Conservation (phyloP, 192 early-diverging fungal species). For the Umbelopsis ramanniana region DNA sequence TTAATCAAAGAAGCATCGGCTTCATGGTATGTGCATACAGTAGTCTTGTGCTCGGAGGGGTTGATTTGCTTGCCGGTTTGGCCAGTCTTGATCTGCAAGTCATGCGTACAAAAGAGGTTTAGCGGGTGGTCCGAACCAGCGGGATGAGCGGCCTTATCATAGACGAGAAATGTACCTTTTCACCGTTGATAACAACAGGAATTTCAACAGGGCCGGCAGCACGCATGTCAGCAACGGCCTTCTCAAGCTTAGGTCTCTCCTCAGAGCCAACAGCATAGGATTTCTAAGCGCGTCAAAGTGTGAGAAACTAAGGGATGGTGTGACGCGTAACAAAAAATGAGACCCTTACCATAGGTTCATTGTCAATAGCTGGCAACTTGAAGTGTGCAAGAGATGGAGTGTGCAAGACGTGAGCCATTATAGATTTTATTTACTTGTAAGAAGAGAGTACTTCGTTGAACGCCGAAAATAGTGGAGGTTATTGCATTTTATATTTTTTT, state of each 20-base stretch:
- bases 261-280: constrained; percentile 74
- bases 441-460: too few species aligned
- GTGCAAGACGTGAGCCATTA: constrained; percentile 33
- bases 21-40: constrained; percentile 84
- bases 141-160: background rate
- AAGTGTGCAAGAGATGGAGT: constrained; percentile 75
- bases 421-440: too few species aligned
- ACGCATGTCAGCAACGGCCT: constrained; percentile 79
- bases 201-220: constrained; percentile 72
- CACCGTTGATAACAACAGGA: constrained; percentile 85
- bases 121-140: background rate
- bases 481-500: background rate
- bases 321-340: background rate
- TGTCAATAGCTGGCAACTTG: constrained; percentile 79
- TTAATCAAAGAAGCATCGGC: constrained; percentile 72
- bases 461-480: too few species aligned
- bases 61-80: constrained; percentile 74
- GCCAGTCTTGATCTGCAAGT: constrained; percentile 54
- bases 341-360: constrained; percentile 81
- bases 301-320: background rate
- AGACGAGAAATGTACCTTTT: constrained; percentile 57
- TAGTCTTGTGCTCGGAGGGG: constrained; percentile 82
- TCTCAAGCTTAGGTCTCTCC: constrained; percentile 75
- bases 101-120: background rate
- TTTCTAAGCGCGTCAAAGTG: constrained; percentile 14